Conservation (phyloP, 2,329 filamentous ascomycete genomes). For the Nemania sp. region DNA sequence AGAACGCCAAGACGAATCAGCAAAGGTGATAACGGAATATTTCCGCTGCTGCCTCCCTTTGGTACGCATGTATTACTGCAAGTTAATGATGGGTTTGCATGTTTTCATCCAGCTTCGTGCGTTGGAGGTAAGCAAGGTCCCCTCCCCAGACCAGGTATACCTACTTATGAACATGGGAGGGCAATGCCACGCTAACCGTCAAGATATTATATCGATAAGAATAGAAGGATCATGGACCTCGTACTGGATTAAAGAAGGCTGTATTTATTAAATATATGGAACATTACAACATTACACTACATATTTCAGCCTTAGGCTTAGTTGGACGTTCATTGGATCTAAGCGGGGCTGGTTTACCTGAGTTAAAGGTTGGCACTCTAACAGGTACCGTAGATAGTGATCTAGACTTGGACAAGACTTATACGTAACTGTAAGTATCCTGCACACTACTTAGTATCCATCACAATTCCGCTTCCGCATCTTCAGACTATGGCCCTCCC, state of each 20-base stretch:
- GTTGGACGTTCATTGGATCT: background rate
- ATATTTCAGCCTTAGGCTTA: background rate
- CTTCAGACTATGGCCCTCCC: background rate
- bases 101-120: background rate
- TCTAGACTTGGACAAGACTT: background rate
- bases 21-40: conserved; percentile 12
- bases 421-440: background rate
- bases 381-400: background rate
- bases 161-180: background rate
- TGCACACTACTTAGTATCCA: background rate
- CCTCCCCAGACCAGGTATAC: too few species aligned
- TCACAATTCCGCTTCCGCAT: conserved; percentile 23
- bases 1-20: background rate
- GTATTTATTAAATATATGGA: background rate
- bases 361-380: background rate
- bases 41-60: conserved; percentile 11
- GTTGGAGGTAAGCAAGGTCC: background rate
- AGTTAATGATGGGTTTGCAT: background rate
- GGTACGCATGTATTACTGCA: background rate
- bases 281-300: background rate
- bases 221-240: background rate
- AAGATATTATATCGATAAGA: background rate
- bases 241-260: background rate
- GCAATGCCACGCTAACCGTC: background rate
- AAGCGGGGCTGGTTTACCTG: background rate